These are phyloP conservation scores for Kondoa malvinella DNA, from an alignment of 768 basidiomycete species.

Conservation along the genomic window DNA sequence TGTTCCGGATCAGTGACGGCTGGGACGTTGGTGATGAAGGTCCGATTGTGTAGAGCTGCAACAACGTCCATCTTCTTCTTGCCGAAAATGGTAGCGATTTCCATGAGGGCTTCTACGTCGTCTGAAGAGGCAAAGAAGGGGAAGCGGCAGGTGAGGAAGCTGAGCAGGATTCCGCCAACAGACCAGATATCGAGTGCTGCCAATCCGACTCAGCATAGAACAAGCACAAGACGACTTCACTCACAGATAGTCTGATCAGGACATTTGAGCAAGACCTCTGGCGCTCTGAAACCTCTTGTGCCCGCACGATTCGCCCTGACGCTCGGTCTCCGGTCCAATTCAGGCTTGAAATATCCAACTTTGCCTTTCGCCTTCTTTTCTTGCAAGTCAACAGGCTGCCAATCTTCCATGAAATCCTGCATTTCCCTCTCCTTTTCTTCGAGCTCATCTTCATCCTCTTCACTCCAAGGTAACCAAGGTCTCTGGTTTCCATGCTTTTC, in stretches of 20 bases:
- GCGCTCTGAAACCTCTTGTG: conserved; percentile 88
- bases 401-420: conserved; percentile 19
- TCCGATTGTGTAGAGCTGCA: conserved; percentile 75
- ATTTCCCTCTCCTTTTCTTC: not conserved
- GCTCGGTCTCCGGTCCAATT: conserved; percentile 39
- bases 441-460: conserved; percentile 35
- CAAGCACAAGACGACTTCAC: conserved; percentile 25
- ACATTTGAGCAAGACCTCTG: conserved; percentile 89
- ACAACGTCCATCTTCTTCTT: conserved; percentile 62
- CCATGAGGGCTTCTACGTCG: conserved; percentile 88
- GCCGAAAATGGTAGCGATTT: conserved; percentile 76
- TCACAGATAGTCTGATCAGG: conserved; percentile 76
- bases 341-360: conserved; percentile 46
- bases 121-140: conserved; percentile 86
- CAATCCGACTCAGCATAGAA: not conserved
- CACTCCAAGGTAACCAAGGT: conserved; percentile 5
- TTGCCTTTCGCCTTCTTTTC: conserved; percentile 39
- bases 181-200: conserved; percentile 95
- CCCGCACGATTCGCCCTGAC: conserved; percentile 93
- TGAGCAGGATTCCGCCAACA: conserved; percentile 74
- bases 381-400: conserved; percentile 22
- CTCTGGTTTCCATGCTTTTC: not conserved
- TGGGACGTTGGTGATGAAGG: conserved; percentile 78
- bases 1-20: conserved; percentile 47
- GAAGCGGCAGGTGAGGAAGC: conserved; percentile 81